Percentiles rank a stretch among this genome's conserved stretches.
Conservation (phyloP, 176 grass and related monocot genomes). For the Carex myosuroides region DNA sequence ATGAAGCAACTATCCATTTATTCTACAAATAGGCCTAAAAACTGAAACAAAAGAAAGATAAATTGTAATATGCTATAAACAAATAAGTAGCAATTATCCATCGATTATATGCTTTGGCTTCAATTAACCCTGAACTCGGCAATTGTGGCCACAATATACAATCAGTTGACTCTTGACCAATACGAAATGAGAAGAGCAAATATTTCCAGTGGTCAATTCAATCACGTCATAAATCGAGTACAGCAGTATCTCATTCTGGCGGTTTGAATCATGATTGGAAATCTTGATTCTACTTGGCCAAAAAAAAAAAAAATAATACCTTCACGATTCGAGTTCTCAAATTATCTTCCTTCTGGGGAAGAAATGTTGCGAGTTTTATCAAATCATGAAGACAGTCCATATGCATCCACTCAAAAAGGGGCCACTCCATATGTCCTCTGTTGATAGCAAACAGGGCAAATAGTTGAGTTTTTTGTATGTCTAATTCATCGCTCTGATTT, state of each 20-base stretch:
- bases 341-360: slow-evolving; percentile 82
- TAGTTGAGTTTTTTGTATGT: background rate
- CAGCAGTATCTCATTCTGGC: background rate
- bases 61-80: background rate
- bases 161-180: background rate
- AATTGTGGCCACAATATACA: background rate
- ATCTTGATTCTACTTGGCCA: background rate
- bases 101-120: background rate
- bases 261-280: background rate
- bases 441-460: slow-evolving; percentile 15
- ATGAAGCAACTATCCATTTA: background rate
- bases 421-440: slow-evolving; percentile 73
- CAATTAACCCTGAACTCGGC: background rate
- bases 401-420: slow-evolving; percentile 98
- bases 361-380: slow-evolving; percentile 77
- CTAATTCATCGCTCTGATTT: background rate
- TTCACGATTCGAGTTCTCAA: slow-evolving; percentile 71
- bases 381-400: slow-evolving; percentile 85
- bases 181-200: too few species aligned
- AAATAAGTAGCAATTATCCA: background rate
- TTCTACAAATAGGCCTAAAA: background rate
- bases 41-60: background rate
- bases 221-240: background rate
- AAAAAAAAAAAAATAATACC: slow-evolving; percentile 25
- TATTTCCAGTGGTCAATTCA: background rate